Base-by-base conservation (phyloP, 1,284 basidiomycete genomes). In the Sanghuangporus weigelae region DNA sequence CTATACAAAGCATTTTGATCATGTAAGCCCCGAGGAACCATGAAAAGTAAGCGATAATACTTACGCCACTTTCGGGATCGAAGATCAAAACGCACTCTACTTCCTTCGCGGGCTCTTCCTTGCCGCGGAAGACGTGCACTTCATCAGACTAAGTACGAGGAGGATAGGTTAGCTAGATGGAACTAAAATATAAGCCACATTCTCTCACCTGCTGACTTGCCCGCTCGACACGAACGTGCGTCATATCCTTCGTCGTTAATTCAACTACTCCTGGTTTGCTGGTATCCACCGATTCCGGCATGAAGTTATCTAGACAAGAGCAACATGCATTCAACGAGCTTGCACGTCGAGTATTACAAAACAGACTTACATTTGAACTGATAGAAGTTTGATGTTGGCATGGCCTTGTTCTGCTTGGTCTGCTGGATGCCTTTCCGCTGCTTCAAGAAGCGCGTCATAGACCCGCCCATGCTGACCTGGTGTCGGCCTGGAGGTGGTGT, bases 51-150 rank as follows among this genome's bases (percentile, higher is more conserved):
- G 59, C 31, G 12, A 63, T 21, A 53, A 31, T 40, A 77, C 84
- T 70, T 69, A 89, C 89, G 64, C 82, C 82, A 56, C 81, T 77
- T 60, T 84, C 85, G 69, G 89, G 87, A 70, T 92, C 89, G 70
- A 85, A 91, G 54, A 92, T 86, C 54, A 92, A 75, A 7, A 92
- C 82, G 67, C 90, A 92, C 55, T 91, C 89, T 67, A 79, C 79
- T 51, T 90, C 87, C 69, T 84, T 87, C 3, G 85, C 79, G 1
- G 79, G 72, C 5, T 76, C 76, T 69, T 87, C 86, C 8, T 71
- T 70, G 7, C 89, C 89, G 44, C 73, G 75, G 68, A 86, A 92
- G 39, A 81, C 69, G 68, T 83, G 78, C n/a, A 73, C 78, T 61
- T 88, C 87, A 21, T 78, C 82, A n/a, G 77, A 69, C 83, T 84